Evolutionary conservation across 352 stramenopile species (phyloP), one percentile per base, ranked within the genome.

Genomic region (Achlya hypogyna): DNA sequence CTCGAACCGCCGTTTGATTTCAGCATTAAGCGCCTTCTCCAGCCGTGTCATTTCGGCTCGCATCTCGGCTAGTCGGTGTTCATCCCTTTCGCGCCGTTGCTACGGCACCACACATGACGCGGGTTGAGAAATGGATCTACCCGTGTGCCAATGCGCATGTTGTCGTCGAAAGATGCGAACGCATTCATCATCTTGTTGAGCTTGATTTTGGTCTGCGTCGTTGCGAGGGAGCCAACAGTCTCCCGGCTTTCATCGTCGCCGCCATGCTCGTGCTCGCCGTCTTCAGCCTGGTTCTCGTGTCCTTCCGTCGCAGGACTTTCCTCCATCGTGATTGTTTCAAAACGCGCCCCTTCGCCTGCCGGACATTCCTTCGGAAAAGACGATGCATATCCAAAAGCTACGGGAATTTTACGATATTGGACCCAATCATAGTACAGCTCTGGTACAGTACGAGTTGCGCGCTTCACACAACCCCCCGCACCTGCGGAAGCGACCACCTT

Each of bases 1-100:
- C 74, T 98, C 89, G 27, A 98, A 81, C n/a, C 94, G 88, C 70
- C 96, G 89, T 74, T 96, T 96, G 53, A 92, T 95, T 78, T 98
- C 91, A 5, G 87, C 83, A 29, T 95, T 85, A n/a, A 98, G 78
- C 12, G 93, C 91, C 69, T 86, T 73, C 75, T 98, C 93, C 10
- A 98, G 72, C 0, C 85, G 79, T 53, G 73, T 85, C 77, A 98
- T 96, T 71, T 98, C 87, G 28, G 97, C 86, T 47, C 86, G 84
- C 72, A 98, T 91, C 74, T 98, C 86, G 10, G 91, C 92, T 34
- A 98, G 72, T 14, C 86, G 87, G 71, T 96, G 82, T 72, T 98
- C 92, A 63, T 98, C 91, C 52, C 93, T 91, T 76, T 98, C 92
- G 52, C 89, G 90, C 4, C 93, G 82, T 77, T 90, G 83, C 82